A percentile compares a stretch with the other conserved stretches of the same genome.
Evolutionary conservation across 345 rosid species (phyloP).

Genomic region (Salix caprea): DNA sequence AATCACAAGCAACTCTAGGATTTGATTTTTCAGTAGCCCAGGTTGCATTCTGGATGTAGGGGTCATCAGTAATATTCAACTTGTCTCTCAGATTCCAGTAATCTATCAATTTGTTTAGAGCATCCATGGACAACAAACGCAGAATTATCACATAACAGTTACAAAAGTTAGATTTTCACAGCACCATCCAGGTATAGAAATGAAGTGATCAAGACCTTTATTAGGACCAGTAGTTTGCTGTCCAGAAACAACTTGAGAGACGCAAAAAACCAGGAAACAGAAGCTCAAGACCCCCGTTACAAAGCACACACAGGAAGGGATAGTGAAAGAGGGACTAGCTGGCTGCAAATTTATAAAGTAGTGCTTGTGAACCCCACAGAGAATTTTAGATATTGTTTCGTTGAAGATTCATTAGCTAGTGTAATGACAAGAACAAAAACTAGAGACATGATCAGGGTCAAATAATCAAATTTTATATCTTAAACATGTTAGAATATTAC

Average conservation of each 20-base stretch:
- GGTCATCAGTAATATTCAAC: conserved; percentile 37
- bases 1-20: conserved; percentile 47
- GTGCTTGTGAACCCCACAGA: not conserved
- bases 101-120: conserved; percentile 39
- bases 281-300: conserved; percentile 30
- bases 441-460: not conserved
- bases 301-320: not conserved
- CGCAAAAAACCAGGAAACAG: conserved; percentile 18
- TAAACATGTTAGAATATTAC: not conserved
- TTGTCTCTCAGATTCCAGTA: conserved; percentile 44
- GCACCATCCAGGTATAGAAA: not conserved
- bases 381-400: not conserved
- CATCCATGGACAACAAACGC: conserved; percentile 28
- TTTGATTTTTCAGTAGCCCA: conserved; percentile 38
- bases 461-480: not conserved
- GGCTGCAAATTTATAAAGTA: not conserved
- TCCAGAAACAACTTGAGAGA: conserved; percentile 38
- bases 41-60: conserved; percentile 34
- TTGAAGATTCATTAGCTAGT: conserved; percentile 13
- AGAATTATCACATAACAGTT: not conserved
- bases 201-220: conserved; percentile 30
- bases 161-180: not conserved
- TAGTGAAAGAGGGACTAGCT: not conserved
- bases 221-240: conserved; percentile 38
- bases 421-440: conserved; percentile 11